Percentiles rank a stretch among this genome's conserved stretches.
Evolutionary conservation across 306 rosid genomes (phyloP).

Genomic region (Sesbania bispinosa): DNA sequence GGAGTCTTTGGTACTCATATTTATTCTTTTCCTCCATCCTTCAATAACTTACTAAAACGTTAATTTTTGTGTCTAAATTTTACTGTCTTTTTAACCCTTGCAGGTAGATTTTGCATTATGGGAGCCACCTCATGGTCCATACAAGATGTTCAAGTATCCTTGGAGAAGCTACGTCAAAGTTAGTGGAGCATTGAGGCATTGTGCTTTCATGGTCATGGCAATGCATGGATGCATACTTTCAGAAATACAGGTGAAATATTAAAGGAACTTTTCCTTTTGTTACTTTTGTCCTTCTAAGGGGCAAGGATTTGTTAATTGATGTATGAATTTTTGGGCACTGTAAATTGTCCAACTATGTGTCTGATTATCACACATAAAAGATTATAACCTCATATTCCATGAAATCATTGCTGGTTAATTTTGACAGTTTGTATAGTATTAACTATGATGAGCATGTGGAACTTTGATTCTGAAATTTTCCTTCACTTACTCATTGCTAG

Average conservation of each 20-base stretch:
- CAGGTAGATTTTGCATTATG: constrained; percentile 75
- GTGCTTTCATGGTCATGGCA: constrained; percentile 82
- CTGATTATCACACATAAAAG: no score
- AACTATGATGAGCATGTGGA: not conserved
- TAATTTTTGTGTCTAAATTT: not conserved
- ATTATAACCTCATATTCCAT: no score
- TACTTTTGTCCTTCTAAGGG: no score
- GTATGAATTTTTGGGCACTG: no score
- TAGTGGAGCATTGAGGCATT: constrained; percentile 74
- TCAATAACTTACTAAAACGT: not conserved
- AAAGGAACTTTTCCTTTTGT: not conserved
- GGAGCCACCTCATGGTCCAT: constrained; percentile 88
- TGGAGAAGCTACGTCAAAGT: constrained; percentile 64
- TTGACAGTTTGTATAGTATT: not conserved
- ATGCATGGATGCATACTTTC: constrained; percentile 85
- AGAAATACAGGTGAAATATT: constrained; percentile 85
- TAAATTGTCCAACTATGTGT: no score
- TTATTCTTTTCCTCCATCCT: not conserved
- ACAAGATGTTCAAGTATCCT: constrained; percentile 57
- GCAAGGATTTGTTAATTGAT: no score
- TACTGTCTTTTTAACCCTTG: not conserved
- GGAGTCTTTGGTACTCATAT: constrained; percentile 59
- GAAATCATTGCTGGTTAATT: not conserved
- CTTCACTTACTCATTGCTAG: not conserved
- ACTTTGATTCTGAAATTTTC: not conserved